phyloP scores from a whole-genome alignment of 2,329 filamentous ascomycete genomes.

The Aquanectria penicillioides region DNA sequence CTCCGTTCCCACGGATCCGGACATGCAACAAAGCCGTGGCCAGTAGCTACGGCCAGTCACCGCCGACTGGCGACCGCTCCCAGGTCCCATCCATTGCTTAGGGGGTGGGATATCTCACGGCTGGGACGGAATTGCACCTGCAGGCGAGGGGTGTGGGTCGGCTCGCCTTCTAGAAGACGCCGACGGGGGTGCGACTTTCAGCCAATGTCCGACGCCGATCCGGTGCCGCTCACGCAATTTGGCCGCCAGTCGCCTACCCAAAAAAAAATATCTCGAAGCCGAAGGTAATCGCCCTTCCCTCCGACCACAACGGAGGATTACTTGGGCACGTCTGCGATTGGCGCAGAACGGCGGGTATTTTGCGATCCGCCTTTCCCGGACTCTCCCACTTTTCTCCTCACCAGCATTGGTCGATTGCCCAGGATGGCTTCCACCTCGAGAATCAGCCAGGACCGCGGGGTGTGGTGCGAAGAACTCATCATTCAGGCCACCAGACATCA shows the following conservation, averaged over 20 bases:
- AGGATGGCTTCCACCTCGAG: neutral
- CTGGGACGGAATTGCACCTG: slow-evolving; percentile 24
- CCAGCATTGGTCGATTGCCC: slow-evolving; percentile 7
- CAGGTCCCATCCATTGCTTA: slow-evolving; percentile 4
- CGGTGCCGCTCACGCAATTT: slow-evolving; percentile 11
- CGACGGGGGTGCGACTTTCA: neutral
- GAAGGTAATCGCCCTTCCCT: slow-evolving; percentile 28
- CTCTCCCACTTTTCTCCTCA: slow-evolving; percentile 24
- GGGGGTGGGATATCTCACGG: slow-evolving; percentile 21
- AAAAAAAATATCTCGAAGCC: slow-evolving; percentile 28
- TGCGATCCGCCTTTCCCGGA: slow-evolving; percentile 33
- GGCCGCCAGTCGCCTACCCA: slow-evolving; percentile 1
- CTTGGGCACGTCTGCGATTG: slow-evolving; percentile 32
- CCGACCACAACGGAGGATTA: slow-evolving; percentile 28
- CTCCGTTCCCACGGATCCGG: slow-evolving; percentile 22
- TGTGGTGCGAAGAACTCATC: neutral
- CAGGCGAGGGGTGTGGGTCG: slow-evolving; percentile 21
- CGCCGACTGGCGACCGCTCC: slow-evolving; percentile 14
- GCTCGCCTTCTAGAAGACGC: slow-evolving; percentile 38
- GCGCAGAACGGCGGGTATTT: slow-evolving; percentile 25
- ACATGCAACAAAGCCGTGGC: slow-evolving; percentile 14
- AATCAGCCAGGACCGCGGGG: too few relatives aligned
- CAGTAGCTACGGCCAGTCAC: slow-evolving; percentile 9
- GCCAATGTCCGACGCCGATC: slow-evolving; percentile 19
- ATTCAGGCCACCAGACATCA: slow-evolving; percentile 1